Evolutionary conservation across 2,329 filamentous ascomycete species (phyloP).

Genomic region (Emmonsia crescens): DNA sequence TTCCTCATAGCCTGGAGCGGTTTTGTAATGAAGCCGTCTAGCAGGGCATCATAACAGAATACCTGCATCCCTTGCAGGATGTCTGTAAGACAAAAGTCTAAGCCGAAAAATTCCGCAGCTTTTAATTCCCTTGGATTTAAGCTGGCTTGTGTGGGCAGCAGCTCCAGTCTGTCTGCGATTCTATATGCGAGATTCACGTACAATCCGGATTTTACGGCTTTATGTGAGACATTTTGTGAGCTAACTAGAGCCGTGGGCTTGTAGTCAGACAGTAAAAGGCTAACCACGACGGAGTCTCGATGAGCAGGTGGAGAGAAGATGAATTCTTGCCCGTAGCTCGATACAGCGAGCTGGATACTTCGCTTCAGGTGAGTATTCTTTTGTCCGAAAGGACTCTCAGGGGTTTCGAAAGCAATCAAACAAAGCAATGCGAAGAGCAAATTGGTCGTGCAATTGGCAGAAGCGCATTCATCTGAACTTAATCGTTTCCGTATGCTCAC

Average conservation of each 20-base stretch:
- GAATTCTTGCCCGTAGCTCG: constrained; percentile 13
- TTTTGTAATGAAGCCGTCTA: constrained; percentile 8
- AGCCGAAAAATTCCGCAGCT: background rate
- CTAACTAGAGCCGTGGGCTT: constrained; percentile 12
- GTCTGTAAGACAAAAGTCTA: constrained; percentile 9
- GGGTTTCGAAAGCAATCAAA: constrained; percentile 8
- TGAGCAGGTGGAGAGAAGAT: constrained; percentile 13
- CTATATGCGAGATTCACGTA: constrained; percentile 12
- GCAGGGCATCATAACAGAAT: constrained; percentile 5
- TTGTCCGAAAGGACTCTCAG: background rate
- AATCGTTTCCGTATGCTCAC: constrained; percentile 9
- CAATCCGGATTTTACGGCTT: constrained; percentile 9
- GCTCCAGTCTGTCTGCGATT: constrained; percentile 7
- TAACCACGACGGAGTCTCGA: constrained; percentile 9
- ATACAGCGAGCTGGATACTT: constrained; percentile 10
- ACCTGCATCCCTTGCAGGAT: constrained; percentile 9
- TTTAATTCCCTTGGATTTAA: background rate
- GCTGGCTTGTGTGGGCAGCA: constrained; percentile 4
- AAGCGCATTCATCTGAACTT: background rate
- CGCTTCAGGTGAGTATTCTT: background rate
- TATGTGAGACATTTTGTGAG: constrained; percentile 10
- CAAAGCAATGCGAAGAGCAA: constrained; percentile 13
- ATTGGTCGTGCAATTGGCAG: constrained; percentile 9
- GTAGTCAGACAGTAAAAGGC: constrained; percentile 12
- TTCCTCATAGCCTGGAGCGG: constrained; percentile 7